Base-by-base conservation (phyloP, 2,329 filamentous ascomycete genomes). In the Colletotrichum orchidophilum region DNA sequence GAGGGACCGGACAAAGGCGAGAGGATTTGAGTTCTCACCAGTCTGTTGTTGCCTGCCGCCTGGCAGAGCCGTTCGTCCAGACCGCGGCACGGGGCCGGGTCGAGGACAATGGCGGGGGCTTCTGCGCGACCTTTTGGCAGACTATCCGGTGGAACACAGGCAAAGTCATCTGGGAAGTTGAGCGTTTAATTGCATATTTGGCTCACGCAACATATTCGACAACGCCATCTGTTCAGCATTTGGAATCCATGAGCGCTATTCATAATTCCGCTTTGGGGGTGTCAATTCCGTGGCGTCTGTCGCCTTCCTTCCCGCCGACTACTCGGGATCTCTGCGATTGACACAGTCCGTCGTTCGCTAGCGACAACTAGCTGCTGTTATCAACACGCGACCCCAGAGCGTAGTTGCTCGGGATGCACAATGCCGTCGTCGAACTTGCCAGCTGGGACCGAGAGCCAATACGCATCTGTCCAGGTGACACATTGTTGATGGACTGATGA, bases 131-230 rank as follows among this genome's bases (percentile, higher is more conserved):
- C 18, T 46, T 46, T 46, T 46, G 39, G 18, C 39, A n/a, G 15
- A n/a, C 39, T n/a, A n/a, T 18, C 8, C 39, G 13, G 33, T 12
- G 33, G 33, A 12, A 35, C 11, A 12, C 42, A 52, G 21, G 27
- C 9, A 18, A 24, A n/a, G n/a, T n/a, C n/a, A n/a, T n/a, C n/a
- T n/a, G n/a, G n/a, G n/a, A n/a, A n/a, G n/a, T n/a, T 18, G 18
- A 46, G 49, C 58, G 65, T 67, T 55, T 57, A 57, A 33, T 42
- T 67, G 58, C 64, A 67, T 67, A 67, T 24, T 12, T 24, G 12
- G n/a, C 31, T 50, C 27, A 26, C 29, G 35, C 39, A n/a, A 18
- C 39, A 46, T 46, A 3, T 46, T 46, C 18, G 13, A 35, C 62
- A 49, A 58, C 35, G 46, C 35, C 46, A 55, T 33, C 26, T 31